Conservation (phyloP, 2,329 filamentous ascomycete species). For the Penicillium corylophilum region DNA sequence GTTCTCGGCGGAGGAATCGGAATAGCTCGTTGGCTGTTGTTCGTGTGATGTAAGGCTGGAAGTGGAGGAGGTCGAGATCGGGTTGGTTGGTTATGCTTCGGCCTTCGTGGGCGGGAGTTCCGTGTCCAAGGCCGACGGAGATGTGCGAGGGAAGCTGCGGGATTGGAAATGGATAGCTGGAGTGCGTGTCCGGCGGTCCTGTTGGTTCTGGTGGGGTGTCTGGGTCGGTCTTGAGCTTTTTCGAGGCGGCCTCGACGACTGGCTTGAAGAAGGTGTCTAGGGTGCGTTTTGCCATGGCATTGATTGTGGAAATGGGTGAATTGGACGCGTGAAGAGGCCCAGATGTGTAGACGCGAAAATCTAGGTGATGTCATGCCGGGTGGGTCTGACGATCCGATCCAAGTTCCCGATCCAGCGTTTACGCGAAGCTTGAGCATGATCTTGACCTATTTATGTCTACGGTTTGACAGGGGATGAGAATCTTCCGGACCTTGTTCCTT, state of each 20-base stretch:
- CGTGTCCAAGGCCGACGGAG: conserved; percentile 16
- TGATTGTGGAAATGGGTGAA: neutral
- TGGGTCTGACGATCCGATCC: conserved; percentile 8
- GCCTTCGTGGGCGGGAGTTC: conserved; percentile 52
- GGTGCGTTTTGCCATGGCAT: conserved; percentile 56
- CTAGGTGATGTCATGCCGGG: conserved; percentile 19
- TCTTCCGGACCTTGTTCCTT: too few species aligned
- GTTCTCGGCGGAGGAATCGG: conserved; percentile 65
- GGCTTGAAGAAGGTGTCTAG: conserved; percentile 68
- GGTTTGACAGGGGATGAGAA: too few species aligned
- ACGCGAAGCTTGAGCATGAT: too few species aligned
- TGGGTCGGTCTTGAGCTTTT: conserved; percentile 37
- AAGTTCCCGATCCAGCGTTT: conserved; percentile 8
- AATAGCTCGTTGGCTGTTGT: conserved; percentile 61
- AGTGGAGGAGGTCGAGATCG: conserved; percentile 72
- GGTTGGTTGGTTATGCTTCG: conserved; percentile 64
- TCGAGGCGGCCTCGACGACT: conserved; percentile 38
- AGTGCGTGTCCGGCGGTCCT: conserved; percentile 41
- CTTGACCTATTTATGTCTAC: too few species aligned
- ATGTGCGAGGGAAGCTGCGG: conserved; percentile 49
- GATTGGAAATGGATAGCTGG: conserved; percentile 55
- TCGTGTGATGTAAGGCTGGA: conserved; percentile 67
- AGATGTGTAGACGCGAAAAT: neutral
- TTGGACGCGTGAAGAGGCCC: neutral
- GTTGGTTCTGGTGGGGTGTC: neutral